These are phyloP conservation scores for Ministeria vibrans DNA, from an alignment of 78 protist species.

Conservation along the genomic window DNA sequence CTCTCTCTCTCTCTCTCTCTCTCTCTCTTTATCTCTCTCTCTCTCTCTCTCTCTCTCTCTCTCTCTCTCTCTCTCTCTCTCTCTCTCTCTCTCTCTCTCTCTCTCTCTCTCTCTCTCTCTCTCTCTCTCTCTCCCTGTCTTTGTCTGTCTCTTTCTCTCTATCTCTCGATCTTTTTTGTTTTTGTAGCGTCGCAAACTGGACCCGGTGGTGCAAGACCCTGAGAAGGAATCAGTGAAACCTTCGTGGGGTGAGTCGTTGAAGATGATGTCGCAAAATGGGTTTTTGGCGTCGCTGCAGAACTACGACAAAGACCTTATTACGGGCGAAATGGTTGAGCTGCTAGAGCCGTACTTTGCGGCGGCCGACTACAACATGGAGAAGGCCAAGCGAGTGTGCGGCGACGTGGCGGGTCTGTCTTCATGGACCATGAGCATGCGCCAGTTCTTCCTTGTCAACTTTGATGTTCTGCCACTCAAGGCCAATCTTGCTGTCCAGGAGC, in stretches of 20 bases:
- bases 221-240: constrained; percentile 23
- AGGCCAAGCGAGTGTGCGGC: constrained; percentile 48
- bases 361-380: constrained; percentile 56
- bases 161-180: too few relatives aligned
- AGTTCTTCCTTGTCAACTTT: constrained; percentile 55
- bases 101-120: too few relatives aligned
- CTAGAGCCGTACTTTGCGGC: constrained; percentile 66
- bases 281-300: constrained; percentile 34
- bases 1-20: too few relatives aligned
- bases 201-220: constrained; percentile 24
- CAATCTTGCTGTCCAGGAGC: constrained; percentile 2
- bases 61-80: too few relatives aligned
- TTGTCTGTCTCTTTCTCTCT: too few relatives aligned
- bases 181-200: neutral
- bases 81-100: too few relatives aligned
- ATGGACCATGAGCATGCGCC: constrained; percentile 67
- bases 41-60: too few relatives aligned
- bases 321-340: constrained; percentile 79
- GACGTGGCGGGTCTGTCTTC: constrained; percentile 66
- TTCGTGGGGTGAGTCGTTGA: constrained; percentile 61
- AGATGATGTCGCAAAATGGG: constrained; percentile 14
- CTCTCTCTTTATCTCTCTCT: too few relatives aligned
- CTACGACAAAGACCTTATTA: constrained; percentile 65
- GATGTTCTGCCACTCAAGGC: constrained; percentile 58
- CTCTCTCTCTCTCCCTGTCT: too few relatives aligned